phyloP scores from a whole-genome alignment of 345 rosid species.

The Rubroshorea leprosula region DNA sequence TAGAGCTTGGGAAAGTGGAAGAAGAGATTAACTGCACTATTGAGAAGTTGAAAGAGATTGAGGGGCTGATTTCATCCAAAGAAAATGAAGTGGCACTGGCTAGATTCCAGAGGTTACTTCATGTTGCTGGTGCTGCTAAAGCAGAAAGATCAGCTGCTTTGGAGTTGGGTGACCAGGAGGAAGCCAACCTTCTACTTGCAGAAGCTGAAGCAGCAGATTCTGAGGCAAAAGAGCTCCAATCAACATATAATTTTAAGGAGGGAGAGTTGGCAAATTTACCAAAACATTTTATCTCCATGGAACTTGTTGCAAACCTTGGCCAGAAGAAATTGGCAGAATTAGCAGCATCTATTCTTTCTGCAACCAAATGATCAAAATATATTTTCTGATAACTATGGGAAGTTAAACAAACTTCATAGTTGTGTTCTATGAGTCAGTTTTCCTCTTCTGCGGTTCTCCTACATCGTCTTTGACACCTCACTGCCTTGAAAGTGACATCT shows the following conservation, averaged over 20 bases:
- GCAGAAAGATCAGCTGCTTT: constrained; percentile 79
- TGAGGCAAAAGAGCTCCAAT: constrained; percentile 60
- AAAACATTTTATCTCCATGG: constrained; percentile 64
- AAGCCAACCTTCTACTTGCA: constrained; percentile 62
- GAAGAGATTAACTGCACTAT: constrained; percentile 53
- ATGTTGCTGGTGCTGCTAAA: constrained; percentile 53
- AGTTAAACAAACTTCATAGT: too few species aligned
- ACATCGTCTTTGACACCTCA: too few species aligned
- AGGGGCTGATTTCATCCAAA: constrained; percentile 47
- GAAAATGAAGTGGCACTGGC: constrained; percentile 74
- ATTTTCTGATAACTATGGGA: too few species aligned
- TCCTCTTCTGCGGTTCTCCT: too few species aligned
- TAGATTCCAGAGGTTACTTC: constrained; percentile 61
- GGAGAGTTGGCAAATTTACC: constrained; percentile 47
- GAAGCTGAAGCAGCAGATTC: constrained; percentile 75
- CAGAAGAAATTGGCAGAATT: constrained; percentile 54
- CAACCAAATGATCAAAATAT: constrained; percentile 13
- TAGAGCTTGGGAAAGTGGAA: constrained; percentile 51
- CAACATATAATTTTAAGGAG: constrained; percentile 43
- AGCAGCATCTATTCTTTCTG: constrained; percentile 34
- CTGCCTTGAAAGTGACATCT: too few species aligned
- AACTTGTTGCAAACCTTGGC: constrained; percentile 59
- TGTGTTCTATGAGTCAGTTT: too few species aligned
- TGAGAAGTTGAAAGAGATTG: constrained; percentile 54
- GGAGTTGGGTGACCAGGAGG: constrained; percentile 66